A percentile compares a stretch with the other conserved stretches of the same genome.
phyloP scores from a whole-genome alignment of 1,284 basidiomycete genomes.

The Ceratobasidium theobromae region DNA sequence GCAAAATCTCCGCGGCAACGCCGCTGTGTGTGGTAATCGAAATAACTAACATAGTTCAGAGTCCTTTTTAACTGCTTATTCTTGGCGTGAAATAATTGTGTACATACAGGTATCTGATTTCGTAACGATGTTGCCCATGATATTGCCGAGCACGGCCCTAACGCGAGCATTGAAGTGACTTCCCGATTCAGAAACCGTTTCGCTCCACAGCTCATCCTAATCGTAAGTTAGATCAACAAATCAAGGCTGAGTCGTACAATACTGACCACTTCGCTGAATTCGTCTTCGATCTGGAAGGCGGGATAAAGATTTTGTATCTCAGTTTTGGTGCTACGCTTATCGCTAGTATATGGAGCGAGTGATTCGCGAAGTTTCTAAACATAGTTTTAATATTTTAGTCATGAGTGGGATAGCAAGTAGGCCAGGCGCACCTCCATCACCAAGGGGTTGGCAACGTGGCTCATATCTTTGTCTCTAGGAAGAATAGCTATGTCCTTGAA shows the following conservation, averaged over 20 bases:
- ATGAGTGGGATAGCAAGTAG: not conserved
- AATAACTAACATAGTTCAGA: not conserved
- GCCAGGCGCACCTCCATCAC: conserved; percentile 54
- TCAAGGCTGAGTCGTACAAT: not conserved
- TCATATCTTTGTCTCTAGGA: conserved; percentile 30
- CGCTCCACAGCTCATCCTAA: conserved; percentile 61
- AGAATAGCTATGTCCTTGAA: conserved; percentile 56
- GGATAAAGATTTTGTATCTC: conserved; percentile 62
- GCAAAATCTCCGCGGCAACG: conserved; percentile 14
- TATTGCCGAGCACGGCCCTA: conserved; percentile 56
- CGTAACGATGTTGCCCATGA: conserved; percentile 52
- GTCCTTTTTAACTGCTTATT: not conserved
- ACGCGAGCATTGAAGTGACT: conserved; percentile 56
- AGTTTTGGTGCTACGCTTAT: conserved; percentile 60
- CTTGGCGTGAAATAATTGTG: not conserved
- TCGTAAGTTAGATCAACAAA: not conserved
- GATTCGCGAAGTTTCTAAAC: conserved; percentile 64
- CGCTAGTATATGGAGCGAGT: conserved; percentile 72
- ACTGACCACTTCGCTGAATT: conserved; percentile 63
- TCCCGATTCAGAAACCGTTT: conserved; percentile 64
- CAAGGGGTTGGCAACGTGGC: conserved; percentile 42
- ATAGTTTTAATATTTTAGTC: not conserved
- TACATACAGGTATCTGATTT: conserved; percentile 53
- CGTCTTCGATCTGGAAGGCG: conserved; percentile 60
- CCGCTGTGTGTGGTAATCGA: conserved; percentile 25